Percentiles rank a stretch among this genome's conserved stretches.
Conservation (phyloP, 2,329 filamentous ascomycete genomes). For the Chaetoscypha palmicola region DNA sequence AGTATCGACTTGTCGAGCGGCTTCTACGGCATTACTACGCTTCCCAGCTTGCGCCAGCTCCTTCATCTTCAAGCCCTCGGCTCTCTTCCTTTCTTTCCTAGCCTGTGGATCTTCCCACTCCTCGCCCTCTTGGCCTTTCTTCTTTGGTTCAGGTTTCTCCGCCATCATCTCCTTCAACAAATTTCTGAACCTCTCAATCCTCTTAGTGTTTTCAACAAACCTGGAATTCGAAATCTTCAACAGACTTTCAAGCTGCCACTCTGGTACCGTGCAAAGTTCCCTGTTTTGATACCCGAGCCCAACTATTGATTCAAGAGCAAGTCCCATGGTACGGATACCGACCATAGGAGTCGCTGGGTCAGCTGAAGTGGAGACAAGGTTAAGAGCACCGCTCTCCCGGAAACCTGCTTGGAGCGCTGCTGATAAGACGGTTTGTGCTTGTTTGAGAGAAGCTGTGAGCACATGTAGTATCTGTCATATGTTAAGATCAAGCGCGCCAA, state of each 20-base stretch:
- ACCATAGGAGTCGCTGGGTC: conserved; percentile 59
- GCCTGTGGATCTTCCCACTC: conserved; percentile 49
- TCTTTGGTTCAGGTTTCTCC: conserved; percentile 18
- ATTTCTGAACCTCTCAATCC: conserved; percentile 57
- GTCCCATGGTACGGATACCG: conserved; percentile 74
- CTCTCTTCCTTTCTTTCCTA: conserved; percentile 48
- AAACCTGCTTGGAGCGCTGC: conserved; percentile 79
- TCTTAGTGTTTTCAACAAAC: conserved; percentile 61
- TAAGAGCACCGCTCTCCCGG: conserved; percentile 80
- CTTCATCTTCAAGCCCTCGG: conserved; percentile 49
- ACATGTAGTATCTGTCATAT: conserved; percentile 92
- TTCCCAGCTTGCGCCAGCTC: conserved; percentile 1
- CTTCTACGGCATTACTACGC: neutral
- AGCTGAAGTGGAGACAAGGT: conserved; percentile 38
- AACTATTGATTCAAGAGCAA: conserved; percentile 75
- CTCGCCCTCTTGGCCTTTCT: conserved; percentile 32
- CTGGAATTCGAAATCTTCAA: conserved; percentile 66
- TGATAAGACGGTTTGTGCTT: conserved; percentile 69
- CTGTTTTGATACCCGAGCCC: conserved; percentile 41
- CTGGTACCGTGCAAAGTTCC: conserved; percentile 51
- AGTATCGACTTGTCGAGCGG: neutral
- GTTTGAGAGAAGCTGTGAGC: conserved; percentile 64
- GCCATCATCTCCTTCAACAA: conserved; percentile 29
- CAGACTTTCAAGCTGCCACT: conserved; percentile 60
- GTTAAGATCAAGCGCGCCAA: no score